Evolutionary conservation across 2,329 filamentous ascomycete genomes (phyloP).

Genomic region (Cordyceps javanica): DNA sequence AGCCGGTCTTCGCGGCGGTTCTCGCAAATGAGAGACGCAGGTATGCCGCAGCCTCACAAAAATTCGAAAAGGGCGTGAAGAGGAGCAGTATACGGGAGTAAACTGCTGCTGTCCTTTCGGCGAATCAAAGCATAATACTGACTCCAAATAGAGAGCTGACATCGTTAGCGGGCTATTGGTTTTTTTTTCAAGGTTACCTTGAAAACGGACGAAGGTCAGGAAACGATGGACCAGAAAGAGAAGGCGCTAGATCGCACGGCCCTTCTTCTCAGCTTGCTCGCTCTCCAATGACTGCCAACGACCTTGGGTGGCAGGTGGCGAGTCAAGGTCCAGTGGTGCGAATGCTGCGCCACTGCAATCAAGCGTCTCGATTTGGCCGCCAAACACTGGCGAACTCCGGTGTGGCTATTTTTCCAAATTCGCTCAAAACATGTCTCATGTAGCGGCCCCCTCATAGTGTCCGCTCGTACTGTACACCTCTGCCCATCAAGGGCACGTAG

Average conservation of each 20-base stretch:
- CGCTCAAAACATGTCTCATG: neutral
- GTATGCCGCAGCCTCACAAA: neutral
- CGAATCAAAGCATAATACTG: neutral
- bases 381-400: conserved; percentile 8
- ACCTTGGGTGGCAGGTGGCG: neutral
- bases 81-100: no score
- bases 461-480: conserved; percentile 7
- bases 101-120: neutral
- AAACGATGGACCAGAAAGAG: neutral
- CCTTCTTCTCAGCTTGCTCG: conserved; percentile 8
- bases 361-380: conserved; percentile 2
- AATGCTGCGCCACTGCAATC: neutral
- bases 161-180: neutral
- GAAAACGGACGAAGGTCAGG: neutral
- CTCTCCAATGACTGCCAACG: neutral
- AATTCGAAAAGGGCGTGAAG: neutral
- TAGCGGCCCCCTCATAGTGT: conserved; percentile 8
- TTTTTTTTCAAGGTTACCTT: conserved; percentile 8
- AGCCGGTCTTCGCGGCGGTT: neutral
- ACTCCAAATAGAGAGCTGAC: neutral
- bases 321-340: neutral
- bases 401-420: conserved; percentile 7
- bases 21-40: conserved; percentile 8
- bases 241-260: conserved; percentile 6
- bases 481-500: neutral